Percentiles rank a stretch among this genome's conserved stretches.
phyloP scores from a whole-genome alignment of 2,329 filamentous ascomycete species.

The Beauveria sp. region DNA sequence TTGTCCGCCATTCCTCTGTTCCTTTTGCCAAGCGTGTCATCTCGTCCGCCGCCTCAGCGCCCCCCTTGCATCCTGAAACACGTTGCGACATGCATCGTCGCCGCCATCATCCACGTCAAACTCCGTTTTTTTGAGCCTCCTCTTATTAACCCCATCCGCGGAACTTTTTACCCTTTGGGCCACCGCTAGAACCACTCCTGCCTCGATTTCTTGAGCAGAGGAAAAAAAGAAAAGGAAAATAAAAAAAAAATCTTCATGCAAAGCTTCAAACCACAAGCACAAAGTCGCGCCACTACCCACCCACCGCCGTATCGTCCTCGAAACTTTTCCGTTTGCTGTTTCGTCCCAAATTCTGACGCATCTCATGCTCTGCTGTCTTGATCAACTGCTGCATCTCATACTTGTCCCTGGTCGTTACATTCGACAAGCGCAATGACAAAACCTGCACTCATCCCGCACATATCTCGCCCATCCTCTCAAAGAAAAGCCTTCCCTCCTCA shows the following conservation, averaged over 20 bases:
- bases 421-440: not conserved
- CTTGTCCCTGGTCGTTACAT: not conserved
- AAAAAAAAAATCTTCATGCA: not conserved
- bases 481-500: not conserved
- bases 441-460: not conserved
- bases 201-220: too few species aligned
- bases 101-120: not conserved
- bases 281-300: constrained; percentile 5
- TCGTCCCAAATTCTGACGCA: constrained; percentile 1
- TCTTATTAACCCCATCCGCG: not conserved
- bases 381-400: not conserved
- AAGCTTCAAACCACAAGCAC: not conserved
- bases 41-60: not conserved
- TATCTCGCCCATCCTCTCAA: not conserved
- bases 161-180: too few species aligned
- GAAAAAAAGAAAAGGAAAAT: not conserved
- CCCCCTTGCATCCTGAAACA: constrained; percentile 8
- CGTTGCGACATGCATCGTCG: constrained; percentile 8
- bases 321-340: constrained; percentile 8
- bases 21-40: not conserved
- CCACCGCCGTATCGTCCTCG: not conserved
- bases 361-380: not conserved
- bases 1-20: not conserved
- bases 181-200: too few species aligned
- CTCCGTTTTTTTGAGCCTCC: too few species aligned